Percentiles rank a stretch among this genome's conserved stretches.
Evolutionary conservation across 495 filamentous ascomycete genomes (phyloP).

Genomic region (Aspergillus asperescens): DNA sequence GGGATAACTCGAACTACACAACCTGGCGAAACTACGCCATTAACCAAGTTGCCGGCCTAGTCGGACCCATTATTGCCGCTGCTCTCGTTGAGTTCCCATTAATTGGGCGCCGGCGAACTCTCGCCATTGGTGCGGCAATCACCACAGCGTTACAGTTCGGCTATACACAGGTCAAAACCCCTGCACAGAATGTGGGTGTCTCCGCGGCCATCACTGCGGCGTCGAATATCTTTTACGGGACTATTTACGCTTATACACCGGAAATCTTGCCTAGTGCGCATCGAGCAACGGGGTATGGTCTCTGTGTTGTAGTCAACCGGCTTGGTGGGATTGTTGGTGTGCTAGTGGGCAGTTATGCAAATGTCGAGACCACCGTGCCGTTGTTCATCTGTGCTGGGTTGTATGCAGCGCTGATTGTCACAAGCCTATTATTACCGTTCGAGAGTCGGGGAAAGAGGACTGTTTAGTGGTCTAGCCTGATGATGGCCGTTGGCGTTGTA

Average conservation of each 20-base stretch:
- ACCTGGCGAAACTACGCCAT: constrained; percentile 44
- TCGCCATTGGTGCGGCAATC: constrained; percentile 35
- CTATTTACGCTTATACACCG: constrained; percentile 44
- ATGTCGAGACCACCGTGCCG: constrained; percentile 31
- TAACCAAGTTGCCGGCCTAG: constrained; percentile 35
- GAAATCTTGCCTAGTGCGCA: constrained; percentile 42
- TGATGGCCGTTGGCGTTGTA: too few species aligned
- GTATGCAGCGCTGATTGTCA: constrained; percentile 27
- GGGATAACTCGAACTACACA: constrained; percentile 25
- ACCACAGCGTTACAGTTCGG: constrained; percentile 43
- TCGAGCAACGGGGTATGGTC: constrained; percentile 38
- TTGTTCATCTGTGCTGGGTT: constrained; percentile 37
- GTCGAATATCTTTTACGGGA: constrained; percentile 45
- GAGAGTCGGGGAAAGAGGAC: constrained; percentile 19
- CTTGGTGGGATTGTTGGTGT: constrained; percentile 36
- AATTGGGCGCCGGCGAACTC: constrained; percentile 34
- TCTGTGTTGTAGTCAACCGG: constrained; percentile 37
- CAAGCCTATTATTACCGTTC: constrained; percentile 35
- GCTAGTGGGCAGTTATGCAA: constrained; percentile 34
- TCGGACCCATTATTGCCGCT: constrained; percentile 37
- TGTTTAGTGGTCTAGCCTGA: constrained; percentile 1
- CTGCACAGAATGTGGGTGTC: constrained; percentile 38
- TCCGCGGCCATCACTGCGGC: constrained; percentile 37
- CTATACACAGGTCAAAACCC: constrained; percentile 38
- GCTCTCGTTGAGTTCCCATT: constrained; percentile 30